Evolutionary conservation across 768 basidiomycete species (phyloP).

Genomic region (Boletus pseudo-olivaceus): DNA sequence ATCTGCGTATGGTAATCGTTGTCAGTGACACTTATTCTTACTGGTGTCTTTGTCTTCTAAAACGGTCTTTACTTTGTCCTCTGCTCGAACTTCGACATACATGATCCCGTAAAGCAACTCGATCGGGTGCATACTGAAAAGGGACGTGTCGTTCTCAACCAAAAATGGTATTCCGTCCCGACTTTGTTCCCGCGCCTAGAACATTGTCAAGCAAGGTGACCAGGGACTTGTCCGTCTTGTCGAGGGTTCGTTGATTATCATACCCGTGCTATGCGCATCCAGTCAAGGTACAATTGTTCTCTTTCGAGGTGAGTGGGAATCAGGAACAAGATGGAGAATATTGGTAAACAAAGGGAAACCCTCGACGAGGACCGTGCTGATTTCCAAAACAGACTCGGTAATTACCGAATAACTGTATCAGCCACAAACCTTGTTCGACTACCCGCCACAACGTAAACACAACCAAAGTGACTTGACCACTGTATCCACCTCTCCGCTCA

Average conservation of each 20-base stretch:
- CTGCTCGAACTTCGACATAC: too few species aligned
- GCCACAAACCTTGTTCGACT: constrained; percentile 57
- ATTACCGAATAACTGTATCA: constrained; percentile 40
- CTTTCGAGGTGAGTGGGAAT: neutral
- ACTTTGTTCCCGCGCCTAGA: neutral
- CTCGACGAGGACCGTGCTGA: too few species aligned
- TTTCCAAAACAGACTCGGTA: constrained; percentile 22
- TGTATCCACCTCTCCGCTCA: constrained; percentile 38
- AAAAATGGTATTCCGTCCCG: neutral
- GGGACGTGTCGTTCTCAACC: neutral
- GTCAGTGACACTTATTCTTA: neutral
- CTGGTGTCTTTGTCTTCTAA: neutral
- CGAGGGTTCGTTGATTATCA: neutral
- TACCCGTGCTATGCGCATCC: neutral
- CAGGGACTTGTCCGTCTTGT: neutral
- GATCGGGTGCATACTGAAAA: neutral
- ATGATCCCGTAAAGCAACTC: too few species aligned
- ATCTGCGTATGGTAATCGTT: neutral
- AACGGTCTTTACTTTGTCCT: neutral
- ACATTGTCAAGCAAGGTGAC: neutral
- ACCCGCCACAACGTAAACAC: constrained; percentile 36
- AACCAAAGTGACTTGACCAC: constrained; percentile 20
- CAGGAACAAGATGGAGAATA: neutral
- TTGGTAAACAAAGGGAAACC: neutral
- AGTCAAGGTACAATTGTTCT: neutral